These are phyloP conservation scores for Globisporangium paroecandrum DNA, from an alignment of 352 stramenopile species.

Conservation along the genomic window DNA sequence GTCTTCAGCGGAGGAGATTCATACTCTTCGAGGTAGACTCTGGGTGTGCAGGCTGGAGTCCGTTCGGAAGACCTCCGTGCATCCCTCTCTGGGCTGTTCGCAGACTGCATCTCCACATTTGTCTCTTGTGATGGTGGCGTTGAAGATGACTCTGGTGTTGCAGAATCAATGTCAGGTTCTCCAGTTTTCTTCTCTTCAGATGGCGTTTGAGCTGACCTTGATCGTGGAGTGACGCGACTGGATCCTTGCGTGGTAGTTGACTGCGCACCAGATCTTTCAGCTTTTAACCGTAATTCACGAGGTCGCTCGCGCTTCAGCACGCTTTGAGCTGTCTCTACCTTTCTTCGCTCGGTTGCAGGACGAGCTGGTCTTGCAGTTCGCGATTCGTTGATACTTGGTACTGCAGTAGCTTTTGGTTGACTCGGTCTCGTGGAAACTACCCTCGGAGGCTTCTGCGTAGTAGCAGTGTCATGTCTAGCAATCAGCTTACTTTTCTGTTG, in stretches of 20 bases:
- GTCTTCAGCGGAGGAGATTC: constrained; percentile 36
- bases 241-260: background rate
- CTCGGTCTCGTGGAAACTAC: background rate
- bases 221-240: background rate
- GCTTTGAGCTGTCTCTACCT: background rate
- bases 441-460: background rate
- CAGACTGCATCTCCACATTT: background rate
- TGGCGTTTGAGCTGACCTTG: background rate
- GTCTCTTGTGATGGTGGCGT: background rate
- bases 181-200: background rate
- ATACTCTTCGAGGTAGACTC: constrained; percentile 26
- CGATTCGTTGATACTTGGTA: background rate
- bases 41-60: constrained; percentile 2
- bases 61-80: constrained; percentile 8
- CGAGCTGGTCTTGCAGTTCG: background rate
- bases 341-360: background rate
- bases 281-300: constrained; percentile 12
- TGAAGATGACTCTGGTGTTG: background rate
- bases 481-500: background rate
- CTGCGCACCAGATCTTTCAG: background rate
- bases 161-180: background rate
- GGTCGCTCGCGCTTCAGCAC: constrained; percentile 13
- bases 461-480: background rate
- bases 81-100: background rate
- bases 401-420: background rate